These are phyloP conservation scores for Amylostereum chailletii DNA, from an alignment of 1,284 basidiomycete genomes.

Conservation along the genomic window DNA sequence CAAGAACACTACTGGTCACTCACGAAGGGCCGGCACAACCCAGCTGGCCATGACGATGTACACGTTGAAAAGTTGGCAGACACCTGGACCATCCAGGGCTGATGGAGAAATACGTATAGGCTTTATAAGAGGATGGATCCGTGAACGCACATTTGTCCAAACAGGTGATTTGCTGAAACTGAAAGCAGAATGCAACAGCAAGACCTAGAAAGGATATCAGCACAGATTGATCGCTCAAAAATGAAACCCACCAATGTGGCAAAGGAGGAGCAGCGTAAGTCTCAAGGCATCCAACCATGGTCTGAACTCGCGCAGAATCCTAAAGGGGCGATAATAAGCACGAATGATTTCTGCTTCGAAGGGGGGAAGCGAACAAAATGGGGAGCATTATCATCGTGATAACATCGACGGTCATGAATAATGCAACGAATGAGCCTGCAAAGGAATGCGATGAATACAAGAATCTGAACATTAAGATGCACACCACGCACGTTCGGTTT, in stretches of 20 bases:
- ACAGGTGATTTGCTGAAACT: slow-evolving; percentile 36
- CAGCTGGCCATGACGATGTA: slow-evolving; percentile 46
- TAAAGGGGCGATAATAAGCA: slow-evolving; percentile 14
- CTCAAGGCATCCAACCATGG: slow-evolving; percentile 51
- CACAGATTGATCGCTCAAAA: background rate
- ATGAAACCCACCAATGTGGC: slow-evolving; percentile 36
- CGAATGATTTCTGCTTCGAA: background rate
- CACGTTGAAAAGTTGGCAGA: slow-evolving; percentile 39
- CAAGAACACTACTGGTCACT: slow-evolving; percentile 13
- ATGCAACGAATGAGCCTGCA: slow-evolving; percentile 31
- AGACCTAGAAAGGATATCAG: slow-evolving; percentile 25
- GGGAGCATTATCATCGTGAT: slow-evolving; percentile 41
- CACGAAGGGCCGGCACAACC: slow-evolving; percentile 46
- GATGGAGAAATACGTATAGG: background rate
- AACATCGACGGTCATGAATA: slow-evolving; percentile 38
- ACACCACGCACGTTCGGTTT: slow-evolving; percentile 28
- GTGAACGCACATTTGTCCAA: slow-evolving; percentile 27
- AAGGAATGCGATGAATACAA: background rate
- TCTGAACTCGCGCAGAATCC: slow-evolving; percentile 43
- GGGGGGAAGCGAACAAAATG: slow-evolving; percentile 33
- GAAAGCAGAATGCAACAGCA: slow-evolving; percentile 35
- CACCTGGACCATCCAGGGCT: slow-evolving; percentile 33
- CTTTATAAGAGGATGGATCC: background rate
- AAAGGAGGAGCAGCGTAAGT: slow-evolving; percentile 34
- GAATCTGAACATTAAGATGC: background rate